A percentile compares a stretch with the other conserved stretches of the same genome.
These are phyloP conservation scores for Metschnikowia gelsemii DNA, from an alignment of 805 yeast species.

Conservation along the genomic window DNA sequence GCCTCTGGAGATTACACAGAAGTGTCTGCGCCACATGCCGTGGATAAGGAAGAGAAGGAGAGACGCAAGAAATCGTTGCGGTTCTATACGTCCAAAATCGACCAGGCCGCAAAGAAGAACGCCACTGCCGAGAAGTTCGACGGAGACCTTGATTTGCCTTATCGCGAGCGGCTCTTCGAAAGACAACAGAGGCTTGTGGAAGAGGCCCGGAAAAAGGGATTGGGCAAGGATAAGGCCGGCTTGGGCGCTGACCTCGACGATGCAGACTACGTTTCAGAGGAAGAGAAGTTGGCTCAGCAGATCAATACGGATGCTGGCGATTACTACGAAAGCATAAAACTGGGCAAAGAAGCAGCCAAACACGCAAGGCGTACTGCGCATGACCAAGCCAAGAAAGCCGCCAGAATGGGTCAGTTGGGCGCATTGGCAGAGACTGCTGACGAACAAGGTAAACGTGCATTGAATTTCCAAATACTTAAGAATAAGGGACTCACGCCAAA, in stretches of 20 bases:
- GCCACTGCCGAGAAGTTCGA: constrained; percentile 51
- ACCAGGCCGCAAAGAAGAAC: constrained; percentile 66
- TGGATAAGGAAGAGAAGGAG: constrained; percentile 84
- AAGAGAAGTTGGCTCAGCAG: constrained; percentile 41
- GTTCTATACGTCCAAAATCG: constrained; percentile 95
- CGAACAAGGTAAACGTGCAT: constrained; percentile 87
- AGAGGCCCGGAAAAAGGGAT: constrained; percentile 85
- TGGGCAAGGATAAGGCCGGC: constrained; percentile 42
- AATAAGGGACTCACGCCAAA: constrained; percentile 94
- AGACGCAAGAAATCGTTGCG: constrained; percentile 79
- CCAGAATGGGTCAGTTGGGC: constrained; percentile 78
- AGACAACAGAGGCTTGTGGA: constrained; percentile 84
- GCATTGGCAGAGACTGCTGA: constrained; percentile 68
- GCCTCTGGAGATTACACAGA: constrained; percentile 61
- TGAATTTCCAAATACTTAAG: constrained; percentile 91
- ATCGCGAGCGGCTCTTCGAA: constrained; percentile 84
- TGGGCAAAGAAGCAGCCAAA: constrained; percentile 48
- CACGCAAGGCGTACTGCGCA: constrained; percentile 62
- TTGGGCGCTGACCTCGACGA: constrained; percentile 59
- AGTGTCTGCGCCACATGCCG: constrained; percentile 62
- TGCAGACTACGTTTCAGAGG: constrained; percentile 49
- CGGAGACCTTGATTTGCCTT: constrained; percentile 92
- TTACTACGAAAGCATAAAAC: constrained; percentile 57
- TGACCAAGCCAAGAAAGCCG: constrained; percentile 68
- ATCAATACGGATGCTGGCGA: constrained; percentile 49